Base-by-base conservation (phyloP, 2,329 filamentous ascomycete genomes). In the Mollisiaceae sp. region DNA sequence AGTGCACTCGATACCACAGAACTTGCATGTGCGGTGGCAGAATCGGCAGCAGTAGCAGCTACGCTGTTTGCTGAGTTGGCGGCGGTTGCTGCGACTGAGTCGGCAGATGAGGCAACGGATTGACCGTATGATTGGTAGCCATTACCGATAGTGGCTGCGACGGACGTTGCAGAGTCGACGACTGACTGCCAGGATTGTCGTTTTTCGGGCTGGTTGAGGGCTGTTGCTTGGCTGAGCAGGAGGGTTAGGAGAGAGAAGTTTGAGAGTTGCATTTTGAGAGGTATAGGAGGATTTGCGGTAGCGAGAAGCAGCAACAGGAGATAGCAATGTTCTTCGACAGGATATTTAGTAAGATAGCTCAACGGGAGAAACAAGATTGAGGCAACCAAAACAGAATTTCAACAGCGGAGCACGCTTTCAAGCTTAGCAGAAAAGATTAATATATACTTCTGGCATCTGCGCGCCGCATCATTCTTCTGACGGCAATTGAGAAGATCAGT, bases 171-270 rank as follows among this genome's bases (percentile, higher is more conserved):
- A 38, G 38, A 45, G 27, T 50, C 41, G 24, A 57, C 60, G 41
- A 57, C 20, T 24, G 60, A 62, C 47, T 50, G 50, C 60, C 52
- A 32, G 27, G 27, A 62, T 54, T 54, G 50, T 27, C 50, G 22
- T 27, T 54, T 54, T 18, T 54, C 50, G 50, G 11, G 8, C 3
- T 14, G 9, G 47, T 32, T 24, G 24, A 55, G 59, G 11, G 59
- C 45, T 27, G 32, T 4, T n/a, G 59, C 15, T 24, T 2, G 35
- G 15, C 14, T 35, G 2, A 22, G 2, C 36, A 61, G 59, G 32
- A 52, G 27, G n/a, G 39, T 14, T n/a, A 55, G n/a, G 14, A 55
- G 32, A 9, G 32, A 14, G 22, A 61, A 36, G 35, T 4, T 12
- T 15, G 6, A 20, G 22, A 54, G 8, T 1, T 54, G 11, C 50